phyloP scores from a whole-genome alignment of 202 grass and related monocot species.

The Elaeis oleifera region DNA sequence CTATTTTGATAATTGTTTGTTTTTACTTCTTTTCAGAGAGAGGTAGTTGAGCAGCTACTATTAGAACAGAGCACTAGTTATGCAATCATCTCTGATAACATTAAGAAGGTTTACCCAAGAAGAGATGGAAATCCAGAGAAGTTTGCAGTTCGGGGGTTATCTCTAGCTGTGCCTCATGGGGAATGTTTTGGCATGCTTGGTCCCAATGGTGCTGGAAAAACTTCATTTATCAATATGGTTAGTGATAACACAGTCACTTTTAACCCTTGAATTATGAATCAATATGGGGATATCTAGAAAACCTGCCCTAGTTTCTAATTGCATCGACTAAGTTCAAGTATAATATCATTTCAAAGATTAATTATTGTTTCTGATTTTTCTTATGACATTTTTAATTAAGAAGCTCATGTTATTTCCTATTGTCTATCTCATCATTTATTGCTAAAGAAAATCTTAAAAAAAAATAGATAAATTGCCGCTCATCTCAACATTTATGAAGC shows the following conservation, averaged over 20 bases:
- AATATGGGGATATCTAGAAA: no score
- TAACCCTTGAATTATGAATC: neutral
- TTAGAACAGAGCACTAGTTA: conserved; percentile 32
- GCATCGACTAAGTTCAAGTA: no score
- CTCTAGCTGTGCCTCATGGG: conserved; percentile 69
- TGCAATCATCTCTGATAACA: conserved; percentile 68
- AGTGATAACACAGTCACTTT: conserved; percentile 5
- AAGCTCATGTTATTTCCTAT: neutral
- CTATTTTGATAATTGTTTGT: neutral
- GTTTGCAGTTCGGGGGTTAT: conserved; percentile 61
- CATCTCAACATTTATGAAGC: no score
- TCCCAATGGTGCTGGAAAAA: conserved; percentile 83
- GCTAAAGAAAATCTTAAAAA: neutral
- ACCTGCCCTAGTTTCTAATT: no score
- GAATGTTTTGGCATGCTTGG: conserved; percentile 93
- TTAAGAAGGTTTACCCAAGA: conserved; percentile 75
- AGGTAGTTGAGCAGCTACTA: conserved; percentile 49
- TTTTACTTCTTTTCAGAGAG: conserved; percentile 38
- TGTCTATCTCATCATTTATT: neutral
- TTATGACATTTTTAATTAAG: no score
- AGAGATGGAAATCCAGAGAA: conserved; percentile 66
- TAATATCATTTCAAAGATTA: neutral
- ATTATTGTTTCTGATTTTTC: neutral
- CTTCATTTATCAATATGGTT: conserved; percentile 91
- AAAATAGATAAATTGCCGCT: no score